phyloP scores from a whole-genome alignment of 2,329 filamentous ascomycete species.

The Dactylellina haptotyla region DNA sequence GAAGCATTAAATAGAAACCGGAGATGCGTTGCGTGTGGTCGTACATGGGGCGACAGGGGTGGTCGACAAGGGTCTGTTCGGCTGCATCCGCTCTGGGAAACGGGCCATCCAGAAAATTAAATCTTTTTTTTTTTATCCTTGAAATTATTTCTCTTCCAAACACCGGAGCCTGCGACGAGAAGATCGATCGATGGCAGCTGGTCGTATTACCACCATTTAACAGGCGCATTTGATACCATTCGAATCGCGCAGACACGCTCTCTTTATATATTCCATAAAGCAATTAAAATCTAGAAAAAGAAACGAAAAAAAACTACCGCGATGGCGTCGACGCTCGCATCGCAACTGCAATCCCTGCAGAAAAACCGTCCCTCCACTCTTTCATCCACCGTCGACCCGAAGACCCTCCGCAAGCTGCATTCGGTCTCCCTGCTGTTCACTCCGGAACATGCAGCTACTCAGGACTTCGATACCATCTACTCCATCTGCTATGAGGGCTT shows the following conservation, averaged over 20 bases:
- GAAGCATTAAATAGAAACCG: too few species aligned
- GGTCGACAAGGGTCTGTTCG: not conserved
- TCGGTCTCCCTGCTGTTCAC: constrained; percentile 96
- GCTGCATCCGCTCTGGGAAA: not conserved
- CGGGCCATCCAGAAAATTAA: constrained; percentile 15
- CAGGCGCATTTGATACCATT: constrained; percentile 24
- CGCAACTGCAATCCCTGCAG: constrained; percentile 92
- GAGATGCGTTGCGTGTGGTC: too few species aligned
- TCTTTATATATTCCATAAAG: not conserved
- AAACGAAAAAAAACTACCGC: constrained; percentile 42
- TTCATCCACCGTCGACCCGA: constrained; percentile 78
- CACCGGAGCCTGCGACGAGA: not conserved
- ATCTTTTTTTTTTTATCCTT: constrained; percentile 4
- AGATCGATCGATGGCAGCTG: constrained; percentile 20
- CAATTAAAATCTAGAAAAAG: not conserved
- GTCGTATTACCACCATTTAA: constrained; percentile 5
- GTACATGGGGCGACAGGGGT: too few species aligned
- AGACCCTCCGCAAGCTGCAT: constrained; percentile 89
- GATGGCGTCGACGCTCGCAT: constrained; percentile 88
- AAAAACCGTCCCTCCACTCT: constrained; percentile 78
- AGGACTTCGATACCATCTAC: constrained; percentile 90
- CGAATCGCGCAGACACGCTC: constrained; percentile 21
- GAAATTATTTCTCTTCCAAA: constrained; percentile 20
- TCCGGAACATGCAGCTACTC: constrained; percentile 80
- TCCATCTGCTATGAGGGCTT: constrained; percentile 88